A percentile compares a stretch with the other conserved stretches of the same genome.
Conservation (phyloP, 768 basidiomycete genomes). For the Suillus subaureus region DNA sequence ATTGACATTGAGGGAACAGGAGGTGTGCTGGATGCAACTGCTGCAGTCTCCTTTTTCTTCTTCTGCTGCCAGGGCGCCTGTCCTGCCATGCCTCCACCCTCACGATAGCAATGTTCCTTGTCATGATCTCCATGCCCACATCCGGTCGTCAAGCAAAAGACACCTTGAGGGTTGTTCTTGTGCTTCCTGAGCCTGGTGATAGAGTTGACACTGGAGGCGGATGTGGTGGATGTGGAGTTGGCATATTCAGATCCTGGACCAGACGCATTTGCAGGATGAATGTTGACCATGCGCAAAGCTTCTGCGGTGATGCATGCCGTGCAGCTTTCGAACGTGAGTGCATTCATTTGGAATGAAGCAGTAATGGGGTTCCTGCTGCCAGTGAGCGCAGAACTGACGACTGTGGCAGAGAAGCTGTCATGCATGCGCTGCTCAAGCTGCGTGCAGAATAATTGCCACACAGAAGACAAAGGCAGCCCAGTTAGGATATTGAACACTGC, state of each 20-base stretch:
- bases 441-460: background rate
- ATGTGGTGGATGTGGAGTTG: background rate
- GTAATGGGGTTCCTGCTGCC: background rate
- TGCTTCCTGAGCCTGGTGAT: background rate
- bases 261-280: background rate
- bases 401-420: background rate
- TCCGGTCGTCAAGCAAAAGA: background rate
- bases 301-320: background rate
- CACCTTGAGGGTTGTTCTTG: background rate
- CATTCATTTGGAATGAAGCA: background rate
- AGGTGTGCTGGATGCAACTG: background rate
- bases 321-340: background rate
- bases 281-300: background rate
- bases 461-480: background rate
- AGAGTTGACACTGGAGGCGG: background rate
- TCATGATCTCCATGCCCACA: background rate
- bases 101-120: background rate
- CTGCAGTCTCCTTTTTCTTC: background rate
- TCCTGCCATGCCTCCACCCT: slow-evolving; percentile 5
- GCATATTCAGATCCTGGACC: background rate
- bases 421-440: background rate
- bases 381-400: background rate
- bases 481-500: background rate
- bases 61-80: background rate
- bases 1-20: background rate